Evolutionary conservation across 2,329 filamentous ascomycete genomes (phyloP), one percentile per base, ranked within the genome.

Genomic region (Hypoxylon sp.): DNA sequence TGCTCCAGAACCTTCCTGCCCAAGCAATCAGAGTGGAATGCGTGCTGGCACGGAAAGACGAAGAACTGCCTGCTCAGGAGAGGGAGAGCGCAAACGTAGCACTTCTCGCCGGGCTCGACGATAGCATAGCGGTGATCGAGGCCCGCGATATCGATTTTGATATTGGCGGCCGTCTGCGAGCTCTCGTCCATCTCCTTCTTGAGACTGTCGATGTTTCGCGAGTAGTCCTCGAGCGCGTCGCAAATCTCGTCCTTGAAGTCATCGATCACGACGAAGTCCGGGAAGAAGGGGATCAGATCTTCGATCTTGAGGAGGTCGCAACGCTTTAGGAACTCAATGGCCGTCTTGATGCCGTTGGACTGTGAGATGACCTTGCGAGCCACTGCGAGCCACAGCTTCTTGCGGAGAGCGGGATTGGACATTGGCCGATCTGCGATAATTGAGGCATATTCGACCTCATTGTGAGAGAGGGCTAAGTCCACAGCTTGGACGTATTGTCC

Each of bases 231-330:
- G 1, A 99, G 86, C 0, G 97, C 96, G 0, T 89, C 85, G 81
- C 96, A 99, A 38, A 99, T 98, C 78, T 99, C 96, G 70, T 98
- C 94, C 78, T 98, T 98, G 86, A 99, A 99, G 79, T 98, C 96
- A 77, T 99, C 96, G 68, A 99, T 98, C 56, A 98, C 92, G 23
- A 98, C 94, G 77, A 99, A 99, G 78, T 99, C 96, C 0, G 96
- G 96, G 81, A 99, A 99, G 83, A 99, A 98, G 0, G 96, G 96
- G 43, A 99, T 98, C 30, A 99, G 82, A 75, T 99, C 96, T 81
- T 99, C 96, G 70, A 99, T 99, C 69, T 92, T 91, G 52, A 99
- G 87, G 11, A 98, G 85, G 67, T 98, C 94, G 78, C 95, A 98
- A 9, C 93, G 90, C 73, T 93, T 93, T 11, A 98, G 86, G 76